Base-by-base conservation (phyloP, 1,284 basidiomycete species). In the Coniferiporia sulphurascens region DNA sequence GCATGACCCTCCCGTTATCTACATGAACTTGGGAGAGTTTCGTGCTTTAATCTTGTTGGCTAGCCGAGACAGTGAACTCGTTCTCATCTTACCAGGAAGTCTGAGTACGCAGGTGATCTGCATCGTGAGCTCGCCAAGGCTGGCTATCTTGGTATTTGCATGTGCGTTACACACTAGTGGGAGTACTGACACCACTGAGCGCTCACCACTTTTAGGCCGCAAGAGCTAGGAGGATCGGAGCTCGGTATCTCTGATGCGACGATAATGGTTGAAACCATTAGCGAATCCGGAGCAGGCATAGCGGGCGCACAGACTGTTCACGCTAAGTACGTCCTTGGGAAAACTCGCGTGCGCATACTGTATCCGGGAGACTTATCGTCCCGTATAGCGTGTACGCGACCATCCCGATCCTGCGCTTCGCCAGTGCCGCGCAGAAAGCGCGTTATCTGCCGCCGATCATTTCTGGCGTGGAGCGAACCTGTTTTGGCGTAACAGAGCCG, bases 401-500 rank as follows among this genome's bases (percentile, higher is more conserved):
- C 59, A 52, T 63, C 19, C 53, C 48, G 10, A 21, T 65, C 22
- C 53, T 69, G 64, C 55, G 63, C 59, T 54, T 58, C 55, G 21
- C 60, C 53, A 52, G 65, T 48, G 54, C 58, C 34, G 56, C 63
- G 19, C 65, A 72, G 59, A 65, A 69, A 36, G n/a, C 51, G 1
- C 64, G 67, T 41, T 73, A 65, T 68, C 63, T 74, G 12, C 70
- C 72, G 2, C 64, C 61, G 9, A 69, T 74, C 61, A 69, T 74
- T 45, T 64, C 65, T 34, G 73, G 73, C 1, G 55, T 64, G 13
- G 69, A 72, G 57, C 65, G 72, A 5, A 69, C 66, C 3, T 73
- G 73, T 52, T 74, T 74, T 52, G 72, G 71, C 3, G 71, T 74
- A 19, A 74, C 72, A 4, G 73, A 74, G 61, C 71, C 73, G 0